Conservation (phyloP, 2,329 filamentous ascomycete genomes). For the Ophiognomonia clavigignenti-juglandacearum region DNA sequence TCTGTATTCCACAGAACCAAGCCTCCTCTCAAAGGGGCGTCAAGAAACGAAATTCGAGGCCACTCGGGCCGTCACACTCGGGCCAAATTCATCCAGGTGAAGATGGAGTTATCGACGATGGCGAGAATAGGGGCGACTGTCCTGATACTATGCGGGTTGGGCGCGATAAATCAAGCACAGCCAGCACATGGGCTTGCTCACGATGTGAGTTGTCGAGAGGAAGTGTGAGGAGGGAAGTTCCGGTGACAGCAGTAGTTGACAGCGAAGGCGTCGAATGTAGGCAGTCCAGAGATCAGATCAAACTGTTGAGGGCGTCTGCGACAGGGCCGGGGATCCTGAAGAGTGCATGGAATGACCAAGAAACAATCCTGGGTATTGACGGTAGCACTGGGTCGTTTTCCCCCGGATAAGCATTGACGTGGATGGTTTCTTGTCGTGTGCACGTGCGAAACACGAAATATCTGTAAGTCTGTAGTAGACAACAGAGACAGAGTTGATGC, state of each 20-base stretch:
- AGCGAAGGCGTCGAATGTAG: conserved; percentile 4
- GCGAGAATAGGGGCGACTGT: background rate
- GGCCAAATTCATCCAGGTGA: conserved; percentile 34
- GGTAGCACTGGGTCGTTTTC: too few relatives aligned
- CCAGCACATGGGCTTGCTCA: too few relatives aligned
- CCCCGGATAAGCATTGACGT: too few relatives aligned
- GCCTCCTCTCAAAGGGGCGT: conserved; percentile 23
- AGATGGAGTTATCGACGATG: background rate
- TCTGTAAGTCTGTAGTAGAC: too few relatives aligned
- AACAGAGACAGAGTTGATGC: too few relatives aligned
- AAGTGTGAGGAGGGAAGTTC: background rate
- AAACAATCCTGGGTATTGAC: background rate
- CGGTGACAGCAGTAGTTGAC: background rate
- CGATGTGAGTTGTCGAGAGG: background rate
- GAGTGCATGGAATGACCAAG: conserved; percentile 2
- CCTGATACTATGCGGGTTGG: too few relatives aligned
- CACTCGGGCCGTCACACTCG: conserved; percentile 35
- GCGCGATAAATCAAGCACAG: background rate
- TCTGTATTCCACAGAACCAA: conserved; percentile 20
- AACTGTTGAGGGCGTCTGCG: conserved; percentile 11
- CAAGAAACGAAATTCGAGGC: conserved; percentile 27
- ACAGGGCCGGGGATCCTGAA: conserved; percentile 10
- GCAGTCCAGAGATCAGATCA: conserved; percentile 12
- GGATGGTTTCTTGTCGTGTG: too few relatives aligned
- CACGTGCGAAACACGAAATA: too few relatives aligned